phyloP scores from a whole-genome alignment of 1,284 basidiomycete genomes.

The Ustilago xerochloae region DNA sequence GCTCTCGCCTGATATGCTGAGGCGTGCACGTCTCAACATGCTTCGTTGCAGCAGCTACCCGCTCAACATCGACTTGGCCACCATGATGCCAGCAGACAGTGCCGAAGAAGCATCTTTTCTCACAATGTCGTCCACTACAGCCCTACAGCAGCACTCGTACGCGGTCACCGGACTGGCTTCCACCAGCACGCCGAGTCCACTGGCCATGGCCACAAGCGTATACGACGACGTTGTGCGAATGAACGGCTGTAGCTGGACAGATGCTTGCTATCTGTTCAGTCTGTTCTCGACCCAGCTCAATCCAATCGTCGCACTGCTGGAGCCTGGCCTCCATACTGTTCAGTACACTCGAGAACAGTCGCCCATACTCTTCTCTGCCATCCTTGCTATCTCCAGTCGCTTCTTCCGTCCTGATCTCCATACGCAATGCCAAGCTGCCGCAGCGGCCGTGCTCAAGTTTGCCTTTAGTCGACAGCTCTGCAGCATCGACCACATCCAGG shows the following conservation, averaged over 20 bases:
- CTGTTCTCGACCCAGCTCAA: constrained; percentile 45
- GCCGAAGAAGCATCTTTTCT: constrained; percentile 3
- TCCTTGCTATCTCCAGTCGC: constrained; percentile 85
- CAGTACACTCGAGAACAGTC: constrained; percentile 78
- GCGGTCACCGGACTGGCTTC: background rate
- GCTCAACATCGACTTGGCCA: constrained; percentile 21
- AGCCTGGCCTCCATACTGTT: constrained; percentile 66
- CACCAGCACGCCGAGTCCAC: constrained; percentile 2
- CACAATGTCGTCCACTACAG: background rate
- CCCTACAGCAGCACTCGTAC: background rate
- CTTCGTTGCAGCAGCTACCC: constrained; percentile 38
- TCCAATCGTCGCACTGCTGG: constrained; percentile 62
- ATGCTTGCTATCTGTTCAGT: constrained; percentile 38
- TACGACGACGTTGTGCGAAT: constrained; percentile 40
- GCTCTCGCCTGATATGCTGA: constrained; percentile 23
- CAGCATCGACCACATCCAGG: constrained; percentile 82
- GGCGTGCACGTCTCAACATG: constrained; percentile 14
- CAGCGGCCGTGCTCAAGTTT: constrained; percentile 74
- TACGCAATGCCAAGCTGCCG: constrained; percentile 76
- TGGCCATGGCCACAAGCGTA: constrained; percentile 14
- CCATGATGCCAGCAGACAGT: background rate
- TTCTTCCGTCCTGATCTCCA: constrained; percentile 80
- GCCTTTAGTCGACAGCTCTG: constrained; percentile 82
- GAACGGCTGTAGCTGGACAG: constrained; percentile 21
- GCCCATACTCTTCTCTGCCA: constrained; percentile 81